Conservation (phyloP, 768 basidiomycete genomes). For the Lentinula guzmanii region DNA sequence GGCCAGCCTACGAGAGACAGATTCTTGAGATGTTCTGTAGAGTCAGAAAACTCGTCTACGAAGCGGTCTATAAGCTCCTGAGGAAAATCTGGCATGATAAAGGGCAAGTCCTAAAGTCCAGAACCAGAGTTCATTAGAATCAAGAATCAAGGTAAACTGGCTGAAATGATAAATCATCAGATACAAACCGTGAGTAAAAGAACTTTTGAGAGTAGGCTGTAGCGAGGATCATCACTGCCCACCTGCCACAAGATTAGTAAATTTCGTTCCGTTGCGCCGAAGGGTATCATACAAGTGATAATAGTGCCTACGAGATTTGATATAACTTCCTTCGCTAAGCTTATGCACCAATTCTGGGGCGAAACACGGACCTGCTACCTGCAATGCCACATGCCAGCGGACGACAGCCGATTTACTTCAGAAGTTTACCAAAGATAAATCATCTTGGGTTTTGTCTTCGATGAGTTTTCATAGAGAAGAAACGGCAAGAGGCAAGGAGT, state of each 20-base stretch:
- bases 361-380: slow-evolving; percentile 24
- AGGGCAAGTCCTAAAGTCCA: neutral
- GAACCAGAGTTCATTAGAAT: too few relatives aligned
- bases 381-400: slow-evolving; percentile 22
- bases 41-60: neutral
- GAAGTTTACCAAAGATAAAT: slow-evolving; percentile 26
- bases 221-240: too few relatives aligned
- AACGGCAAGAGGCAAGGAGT: slow-evolving; percentile 28
- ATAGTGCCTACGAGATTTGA: too few relatives aligned
- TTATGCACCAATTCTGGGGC: slow-evolving; percentile 9
- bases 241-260: too few relatives aligned
- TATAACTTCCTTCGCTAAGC: slow-evolving; percentile 22
- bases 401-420: slow-evolving; percentile 17
- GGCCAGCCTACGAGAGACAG: neutral
- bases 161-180: too few relatives aligned
- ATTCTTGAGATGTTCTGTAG: neutral
- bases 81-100: neutral
- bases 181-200: too few relatives aligned
- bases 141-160: too few relatives aligned
- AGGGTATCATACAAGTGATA: too few relatives aligned
- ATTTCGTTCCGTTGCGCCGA: too few relatives aligned
- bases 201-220: too few relatives aligned
- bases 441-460: slow-evolving; percentile 22
- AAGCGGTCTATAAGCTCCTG: slow-evolving; percentile 5
- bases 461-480: slow-evolving; percentile 25